Base-by-base conservation (phyloP, 2,329 filamentous ascomycete species). In the Blastomyces silverae region DNA sequence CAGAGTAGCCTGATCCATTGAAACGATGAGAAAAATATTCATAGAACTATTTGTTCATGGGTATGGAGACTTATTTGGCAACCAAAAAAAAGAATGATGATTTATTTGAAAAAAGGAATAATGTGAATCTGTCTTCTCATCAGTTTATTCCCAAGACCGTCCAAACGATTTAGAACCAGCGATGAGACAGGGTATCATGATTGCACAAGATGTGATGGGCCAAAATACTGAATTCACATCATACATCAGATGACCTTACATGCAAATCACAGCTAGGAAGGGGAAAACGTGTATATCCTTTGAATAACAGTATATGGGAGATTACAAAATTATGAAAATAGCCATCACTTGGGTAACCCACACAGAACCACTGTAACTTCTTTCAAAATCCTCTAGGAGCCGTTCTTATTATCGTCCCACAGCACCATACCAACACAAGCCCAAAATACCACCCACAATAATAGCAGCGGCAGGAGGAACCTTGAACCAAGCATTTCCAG, bases 401-500 rank as follows among this genome's bases (percentile, higher is more conserved):
- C 25, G 22, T 11, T 28, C 28, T 34, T 28, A 31, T 46, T 65
- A 62, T 63, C 63, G 61, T 17, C 71, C 69, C 34, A 82, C 77
- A 57, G 78, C 79, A 0, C 75, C 81, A 72, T 79, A 83, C 75
- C 81, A 77, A 58, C 78, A 73, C 65, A 83, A 65, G 0, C 82
- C 82, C 68, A 83, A 69, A n/a, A 78, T 70, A 1, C 76, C 81
- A 0, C 82, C 81, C 42, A 79, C 28, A 0, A 82, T 59, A 68
- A 83, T 83, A 0, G 80, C 78, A 39, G 77, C 62, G 0, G 80
- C 74, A 0, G 81, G 75, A 28, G 71, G 75, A 1, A 83, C 66
- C 2, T 73, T 73, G 67, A 83, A 83, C 78, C 80, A 84, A n/a
- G 76, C 73, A 53, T 77, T 79, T 11, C 76, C 78, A 2, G 81